phyloP scores from a whole-genome alignment of 1,284 basidiomycete genomes.

The Ustilago trichophora region DNA sequence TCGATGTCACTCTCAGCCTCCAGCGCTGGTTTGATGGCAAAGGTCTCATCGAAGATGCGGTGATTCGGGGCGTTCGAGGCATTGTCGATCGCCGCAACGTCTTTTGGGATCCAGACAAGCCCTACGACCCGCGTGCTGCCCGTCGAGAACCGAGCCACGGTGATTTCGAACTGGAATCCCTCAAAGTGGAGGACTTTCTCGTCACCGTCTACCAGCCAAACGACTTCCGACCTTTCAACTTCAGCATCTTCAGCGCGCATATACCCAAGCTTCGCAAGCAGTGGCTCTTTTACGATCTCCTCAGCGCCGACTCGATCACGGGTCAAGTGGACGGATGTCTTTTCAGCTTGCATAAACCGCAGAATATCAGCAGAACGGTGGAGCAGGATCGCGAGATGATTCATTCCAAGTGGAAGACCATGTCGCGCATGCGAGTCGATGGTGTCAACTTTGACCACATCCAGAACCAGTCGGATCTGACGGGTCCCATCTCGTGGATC shows the following conservation, averaged over 20 bases:
- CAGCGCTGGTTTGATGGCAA: constrained; percentile 95
- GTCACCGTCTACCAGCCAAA: constrained; percentile 94
- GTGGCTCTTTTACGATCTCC: constrained; percentile 89
- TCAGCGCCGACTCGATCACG: constrained; percentile 88
- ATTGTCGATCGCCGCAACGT: constrained; percentile 91
- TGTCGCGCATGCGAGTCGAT: constrained; percentile 95
- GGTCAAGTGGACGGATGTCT: constrained; percentile 98
- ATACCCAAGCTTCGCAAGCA: constrained; percentile 85
- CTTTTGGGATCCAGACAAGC: constrained; percentile 83
- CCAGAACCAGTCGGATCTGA: constrained; percentile 78
- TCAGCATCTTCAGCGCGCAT: constrained; percentile 94
- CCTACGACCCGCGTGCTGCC: constrained; percentile 79
- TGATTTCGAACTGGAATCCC: constrained; percentile 89
- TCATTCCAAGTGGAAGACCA: constrained; percentile 79
- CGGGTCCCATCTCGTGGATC: constrained; percentile 94
- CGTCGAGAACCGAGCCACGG: constrained; percentile 78
- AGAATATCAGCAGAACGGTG: constrained; percentile 89
- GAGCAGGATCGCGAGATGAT: constrained; percentile 70
- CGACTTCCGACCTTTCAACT: constrained; percentile 85
- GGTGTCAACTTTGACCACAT: constrained; percentile 96
- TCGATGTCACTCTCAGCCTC: constrained; percentile 94
- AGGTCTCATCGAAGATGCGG: constrained; percentile 88
- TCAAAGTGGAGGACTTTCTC: constrained; percentile 90
- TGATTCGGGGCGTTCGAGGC: constrained; percentile 91
- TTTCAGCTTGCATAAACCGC: constrained; percentile 94